Base-by-base conservation (phyloP, 495 filamentous ascomycete species). In the Penicillium soppii region DNA sequence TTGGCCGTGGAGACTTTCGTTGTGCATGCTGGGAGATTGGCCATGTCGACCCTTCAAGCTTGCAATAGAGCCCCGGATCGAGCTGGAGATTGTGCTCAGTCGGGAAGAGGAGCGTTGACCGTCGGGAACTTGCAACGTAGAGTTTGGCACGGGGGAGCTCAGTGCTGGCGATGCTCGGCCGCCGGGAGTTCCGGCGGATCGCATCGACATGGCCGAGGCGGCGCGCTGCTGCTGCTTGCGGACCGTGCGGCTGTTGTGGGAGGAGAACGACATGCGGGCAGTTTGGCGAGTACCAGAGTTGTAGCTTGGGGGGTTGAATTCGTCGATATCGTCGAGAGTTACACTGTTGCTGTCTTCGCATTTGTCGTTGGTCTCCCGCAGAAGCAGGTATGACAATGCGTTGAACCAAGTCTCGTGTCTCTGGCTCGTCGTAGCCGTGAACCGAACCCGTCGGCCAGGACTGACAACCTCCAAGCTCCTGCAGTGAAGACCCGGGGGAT, bases 331-430 rank as follows among this genome's bases (percentile, higher is more conserved):
- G 50, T 92, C 89, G 45, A 81, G 67, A 1, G 85, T 87, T 53
- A 80, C 79, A 50, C 81, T 79, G 51, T 82, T 80, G 36, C 83
- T 67, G 38, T 87, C 85, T 20, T 78, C 76, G 35, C 73, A 73
- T 25, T 73, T 72, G 26, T 86, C 81, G 37, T 82, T 68, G 19
- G 77, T 75, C 12, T 87, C 89, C 33, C 91, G 84, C 17, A 95
- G 71, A 23, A 97, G 79, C 10, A 98, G 82, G 62, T 98, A 98
- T 3, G 91, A 95, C 30, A 98, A 78, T 5, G 94, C 91, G 63
- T 97, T 97, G 80, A 94, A 97, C 94, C 94, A 98, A 4, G 92
- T 97, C 68, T 97, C 94, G 56, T 98, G 94, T 45, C 94, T 79
- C 61, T 96, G 91, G 15, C 90, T 86, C 7, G 94, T 98, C 23